Conservation (phyloP, 1,284 basidiomycete genomes). For the Cutaneotrichosporon sp. region DNA sequence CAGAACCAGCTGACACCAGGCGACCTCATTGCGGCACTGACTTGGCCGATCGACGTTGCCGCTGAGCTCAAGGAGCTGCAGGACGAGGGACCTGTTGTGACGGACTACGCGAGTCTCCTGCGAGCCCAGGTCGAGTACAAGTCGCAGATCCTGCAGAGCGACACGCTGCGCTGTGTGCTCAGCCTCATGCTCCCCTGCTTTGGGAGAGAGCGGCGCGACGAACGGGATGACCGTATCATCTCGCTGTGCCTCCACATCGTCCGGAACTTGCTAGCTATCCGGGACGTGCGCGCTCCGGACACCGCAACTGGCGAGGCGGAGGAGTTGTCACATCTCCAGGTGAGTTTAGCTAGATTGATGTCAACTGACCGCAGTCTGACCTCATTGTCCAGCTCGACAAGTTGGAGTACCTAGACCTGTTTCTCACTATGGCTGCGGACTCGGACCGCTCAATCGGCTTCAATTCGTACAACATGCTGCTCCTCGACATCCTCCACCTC, state of each 20-base stretch:
- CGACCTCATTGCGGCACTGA: constrained; percentile 89
- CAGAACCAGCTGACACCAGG: constrained; percentile 43
- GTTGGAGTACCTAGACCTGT: constrained; percentile 70
- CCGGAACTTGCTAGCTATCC: constrained; percentile 85
- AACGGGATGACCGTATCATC: constrained; percentile 79
- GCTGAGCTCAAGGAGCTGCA: constrained; percentile 83
- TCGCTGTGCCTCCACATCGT: constrained; percentile 84
- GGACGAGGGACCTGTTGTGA: constrained; percentile 66
- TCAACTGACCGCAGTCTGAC: constrained; percentile 56
- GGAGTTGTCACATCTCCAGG: constrained; percentile 71
- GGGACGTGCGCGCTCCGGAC: constrained; percentile 70
- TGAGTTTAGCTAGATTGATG: constrained; percentile 16
- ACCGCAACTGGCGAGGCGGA: constrained; percentile 69
- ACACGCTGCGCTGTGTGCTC: constrained; percentile 66
- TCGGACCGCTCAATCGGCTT: constrained; percentile 67
- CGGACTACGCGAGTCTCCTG: constrained; percentile 81
- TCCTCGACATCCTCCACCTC: constrained; percentile 86
- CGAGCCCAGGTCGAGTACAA: constrained; percentile 84
- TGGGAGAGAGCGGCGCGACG: constrained; percentile 64
- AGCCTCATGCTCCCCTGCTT: constrained; percentile 69
- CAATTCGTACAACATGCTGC: constrained; percentile 77
- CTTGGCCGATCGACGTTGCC: constrained; percentile 92
- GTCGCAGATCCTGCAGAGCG: constrained; percentile 57
- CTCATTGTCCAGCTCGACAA: constrained; percentile 70
- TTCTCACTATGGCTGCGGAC: constrained; percentile 79